Evolutionary conservation across 1,139 yeast species (phyloP), one percentile per base, ranked within the genome.

Genomic region (Geotrichum candidum): DNA sequence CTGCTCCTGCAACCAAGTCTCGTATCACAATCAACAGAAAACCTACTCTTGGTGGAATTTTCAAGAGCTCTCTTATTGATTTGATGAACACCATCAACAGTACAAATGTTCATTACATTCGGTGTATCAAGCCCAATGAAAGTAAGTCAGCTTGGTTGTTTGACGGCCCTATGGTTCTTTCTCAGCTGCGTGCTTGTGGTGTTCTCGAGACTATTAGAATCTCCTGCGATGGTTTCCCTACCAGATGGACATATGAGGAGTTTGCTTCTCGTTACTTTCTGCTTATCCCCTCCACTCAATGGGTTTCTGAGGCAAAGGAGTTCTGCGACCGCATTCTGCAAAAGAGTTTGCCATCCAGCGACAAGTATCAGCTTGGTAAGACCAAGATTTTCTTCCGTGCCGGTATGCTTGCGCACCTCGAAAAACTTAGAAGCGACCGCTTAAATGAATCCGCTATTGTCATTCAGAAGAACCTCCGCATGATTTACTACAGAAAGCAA

Each of bases 161-260:
- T 76, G 97, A 91, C 72, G 91, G 96, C 41, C 82, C 92, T 60
- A 91, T 94, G 97, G 99, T 94, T 55, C 80, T 94, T 66, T 87
- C 96, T 7, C 99, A 94, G 76, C 82, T 94, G 67, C 85, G 99
- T 72, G 99, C 99, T 18, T 94, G 99, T 81, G 99, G 99, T 85
- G 99, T 94, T 58, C 80, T 94, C 68, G 99, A 95, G 76, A 94
- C 99, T 1, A 94, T 94, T 72, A 82, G 96, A 70, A 94, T 94
- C 60, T 92, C 98, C 10, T 92, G 97, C 77, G 98, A 97, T 58
- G 99, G 99, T 50, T 94, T 91, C 82, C 99, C 99, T 41, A 88
- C 97, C 0, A 82, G 98, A 72, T 91, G 97, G 95, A 84, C 96
- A 0, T 94, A 90, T 73, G 92, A 87, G 61, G 99, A 94, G 72